Conservation (phyloP, 1,284 basidiomycete species). For the Microbotryomycetes sp. region DNA sequence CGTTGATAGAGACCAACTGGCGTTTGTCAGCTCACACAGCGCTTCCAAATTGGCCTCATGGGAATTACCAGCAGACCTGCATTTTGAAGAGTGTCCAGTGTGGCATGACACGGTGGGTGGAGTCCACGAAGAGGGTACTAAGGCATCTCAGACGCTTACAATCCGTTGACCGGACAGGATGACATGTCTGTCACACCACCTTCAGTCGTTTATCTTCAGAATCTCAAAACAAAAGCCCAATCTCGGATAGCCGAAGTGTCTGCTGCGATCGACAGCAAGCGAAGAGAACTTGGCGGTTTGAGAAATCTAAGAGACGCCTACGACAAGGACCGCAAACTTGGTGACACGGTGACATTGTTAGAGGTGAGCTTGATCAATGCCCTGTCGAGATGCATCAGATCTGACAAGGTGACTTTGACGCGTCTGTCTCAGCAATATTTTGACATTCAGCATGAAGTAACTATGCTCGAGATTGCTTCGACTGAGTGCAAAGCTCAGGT, state of each 20-base stretch:
- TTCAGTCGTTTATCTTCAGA: constrained; percentile 20
- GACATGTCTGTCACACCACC: constrained; percentile 17
- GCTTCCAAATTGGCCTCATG: constrained; percentile 9
- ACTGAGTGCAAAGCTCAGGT: constrained; percentile 55
- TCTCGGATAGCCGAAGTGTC: constrained; percentile 56
- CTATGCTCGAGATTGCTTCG: constrained; percentile 53
- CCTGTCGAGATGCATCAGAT: no score
- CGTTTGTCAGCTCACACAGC: constrained; percentile 10
- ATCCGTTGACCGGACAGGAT: constrained; percentile 21
- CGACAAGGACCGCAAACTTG: constrained; percentile 51
- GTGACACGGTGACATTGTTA: constrained; percentile 57
- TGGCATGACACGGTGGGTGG: constrained; percentile 33
- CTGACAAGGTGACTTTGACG: not conserved
- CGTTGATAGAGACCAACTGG: constrained; percentile 20
- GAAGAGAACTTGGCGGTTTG: constrained; percentile 55
- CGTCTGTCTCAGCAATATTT: constrained; percentile 54
- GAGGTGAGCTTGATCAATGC: constrained; percentile 51
- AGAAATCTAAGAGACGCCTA: constrained; percentile 52
- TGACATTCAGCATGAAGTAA: constrained; percentile 57
- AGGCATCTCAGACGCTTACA: no score
- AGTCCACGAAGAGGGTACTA: no score
- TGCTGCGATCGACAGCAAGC: constrained; percentile 55
- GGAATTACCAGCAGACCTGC: constrained; percentile 21
- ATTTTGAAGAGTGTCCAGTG: constrained; percentile 26
- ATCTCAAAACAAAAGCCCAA: constrained; percentile 20